Evolutionary conservation across 768 basidiomycete species (phyloP), one percentile per base, ranked within the genome.

Genomic region (Lentinula boryana): DNA sequence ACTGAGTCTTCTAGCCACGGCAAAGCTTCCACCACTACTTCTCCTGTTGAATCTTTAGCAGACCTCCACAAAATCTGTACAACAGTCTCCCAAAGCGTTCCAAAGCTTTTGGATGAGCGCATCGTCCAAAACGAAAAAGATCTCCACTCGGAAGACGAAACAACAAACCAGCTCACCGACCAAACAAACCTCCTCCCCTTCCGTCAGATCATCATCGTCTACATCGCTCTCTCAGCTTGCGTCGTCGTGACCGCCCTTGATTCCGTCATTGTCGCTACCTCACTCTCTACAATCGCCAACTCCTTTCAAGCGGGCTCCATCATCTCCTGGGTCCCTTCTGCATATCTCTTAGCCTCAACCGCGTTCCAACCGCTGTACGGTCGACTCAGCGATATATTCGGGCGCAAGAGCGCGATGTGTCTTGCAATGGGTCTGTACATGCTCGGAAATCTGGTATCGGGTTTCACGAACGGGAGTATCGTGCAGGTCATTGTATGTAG

Each of bases 151-250:
- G 46, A 48, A 9, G 18, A 27, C 18, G 21, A 48, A 48, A 21
- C 46, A 48, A 48, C 18, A 4, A 48, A 23, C 5, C 64, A 68
- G 49, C 66, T 88, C 54, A 87, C 87, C 7, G 89, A 91, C 74
- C 88, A 91, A 70, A 90, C 88, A 4, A 90, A 91, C 66, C 78
- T 89, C 13, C 77, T 90, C 3, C 88, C 88, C 0, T 81, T 83
- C 68, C 79, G 75, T 60, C 84, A 85, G 68, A 75, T 90, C 49
- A 70, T 90, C 5, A 73, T 82, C 10, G 82, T 89, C 5, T 88
- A 89, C 65, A 67, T 77, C 0, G 82, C 87, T 5, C 76, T 90
- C 12, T 76, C 84, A 0, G 71, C 84, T 1, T 89, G 87, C 49
- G 78, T 85, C 15, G 76, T 86, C 50, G 83, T 87, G 48, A 81